These are phyloP conservation scores for Colletotrichum noveboracense DNA, from an alignment of 2,329 filamentous ascomycete species.

Conservation along the genomic window DNA sequence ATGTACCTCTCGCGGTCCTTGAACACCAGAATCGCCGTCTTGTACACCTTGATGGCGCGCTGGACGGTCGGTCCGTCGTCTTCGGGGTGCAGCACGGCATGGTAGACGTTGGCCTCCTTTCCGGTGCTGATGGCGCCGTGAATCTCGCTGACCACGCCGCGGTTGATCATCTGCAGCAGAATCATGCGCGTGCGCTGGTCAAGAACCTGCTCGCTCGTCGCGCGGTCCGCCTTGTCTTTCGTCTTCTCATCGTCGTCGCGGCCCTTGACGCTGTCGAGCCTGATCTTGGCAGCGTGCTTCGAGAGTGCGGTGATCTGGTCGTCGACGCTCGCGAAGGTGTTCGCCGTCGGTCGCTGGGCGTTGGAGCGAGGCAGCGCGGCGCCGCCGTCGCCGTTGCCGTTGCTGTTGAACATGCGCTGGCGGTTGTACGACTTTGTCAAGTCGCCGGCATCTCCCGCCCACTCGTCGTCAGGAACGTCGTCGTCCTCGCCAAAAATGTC, in stretches of 20 bases:
- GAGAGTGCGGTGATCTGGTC: slow-evolving; percentile 88
- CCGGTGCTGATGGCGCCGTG: slow-evolving; percentile 96
- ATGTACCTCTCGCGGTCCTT: slow-evolving; percentile 98
- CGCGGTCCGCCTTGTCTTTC: slow-evolving; percentile 90
- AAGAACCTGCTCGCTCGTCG: slow-evolving; percentile 92
- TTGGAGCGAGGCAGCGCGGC: slow-evolving; percentile 73
- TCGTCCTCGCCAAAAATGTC: slow-evolving; percentile 62
- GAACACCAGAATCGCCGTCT: slow-evolving; percentile 96
- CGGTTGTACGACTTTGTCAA: slow-evolving; percentile 90
- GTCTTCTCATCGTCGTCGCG: slow-evolving; percentile 52
- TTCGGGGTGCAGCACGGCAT: slow-evolving; percentile 71
- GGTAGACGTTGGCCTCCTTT: slow-evolving; percentile 98
- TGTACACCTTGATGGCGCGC: slow-evolving; percentile 97
- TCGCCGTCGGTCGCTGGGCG: slow-evolving; percentile 78
- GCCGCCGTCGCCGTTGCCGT: slow-evolving; percentile 28
- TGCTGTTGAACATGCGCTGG: slow-evolving; percentile 70
- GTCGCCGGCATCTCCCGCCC: slow-evolving; percentile 65
- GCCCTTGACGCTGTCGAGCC: slow-evolving; percentile 69
- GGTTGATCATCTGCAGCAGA: slow-evolving; percentile 93
- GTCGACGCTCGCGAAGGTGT: slow-evolving; percentile 80
- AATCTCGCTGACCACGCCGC: slow-evolving; percentile 85
- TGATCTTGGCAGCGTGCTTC: slow-evolving; percentile 85
- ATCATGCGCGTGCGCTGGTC: slow-evolving; percentile 96
- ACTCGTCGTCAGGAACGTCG: slow-evolving; percentile 62
- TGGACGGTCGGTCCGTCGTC: slow-evolving; percentile 68